Percentiles rank a stretch among this genome's conserved stretches.
Conservation (phyloP, 257 asterid species). For the Mitragyna speciosa region DNA sequence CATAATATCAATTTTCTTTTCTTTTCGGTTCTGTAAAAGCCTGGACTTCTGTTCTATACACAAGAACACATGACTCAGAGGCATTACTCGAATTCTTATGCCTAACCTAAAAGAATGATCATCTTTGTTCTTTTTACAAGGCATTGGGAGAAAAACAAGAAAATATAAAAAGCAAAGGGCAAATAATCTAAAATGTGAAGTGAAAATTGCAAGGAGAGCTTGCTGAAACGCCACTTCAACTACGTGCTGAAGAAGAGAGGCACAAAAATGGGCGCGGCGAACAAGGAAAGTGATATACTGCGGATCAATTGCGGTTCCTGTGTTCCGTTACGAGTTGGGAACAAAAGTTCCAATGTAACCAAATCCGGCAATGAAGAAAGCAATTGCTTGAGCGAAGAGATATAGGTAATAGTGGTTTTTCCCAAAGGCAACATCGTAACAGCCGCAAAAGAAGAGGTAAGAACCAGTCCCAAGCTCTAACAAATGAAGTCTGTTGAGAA, state of each 20-base stretch:
- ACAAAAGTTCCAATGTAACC: conserved; percentile 75
- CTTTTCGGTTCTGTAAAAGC: neutral
- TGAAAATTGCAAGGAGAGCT: conserved; percentile 24
- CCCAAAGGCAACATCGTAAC: conserved; percentile 70
- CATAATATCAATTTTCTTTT: neutral
- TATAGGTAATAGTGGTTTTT: conserved; percentile 54
- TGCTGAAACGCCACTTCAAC: conserved; percentile 20
- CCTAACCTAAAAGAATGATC: conserved; percentile 47
- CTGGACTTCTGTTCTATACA: conserved; percentile 28
- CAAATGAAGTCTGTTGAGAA: conserved; percentile 52
- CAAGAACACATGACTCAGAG: conserved; percentile 45
- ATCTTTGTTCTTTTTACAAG: conserved; percentile 38
- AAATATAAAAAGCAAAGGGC: neutral
- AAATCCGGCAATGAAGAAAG: conserved; percentile 75
- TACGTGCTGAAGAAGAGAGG: conserved; percentile 6
- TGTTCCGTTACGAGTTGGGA: conserved; percentile 41
- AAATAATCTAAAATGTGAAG: neutral
- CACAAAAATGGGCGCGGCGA: conserved; percentile 1
- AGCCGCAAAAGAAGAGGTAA: conserved; percentile 77
- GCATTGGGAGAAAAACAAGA: neutral
- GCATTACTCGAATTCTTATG: conserved; percentile 42
- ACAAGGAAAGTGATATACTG: conserved; percentile 12
- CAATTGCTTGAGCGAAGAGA: conserved; percentile 63
- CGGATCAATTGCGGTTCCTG: neutral
- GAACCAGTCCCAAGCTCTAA: conserved; percentile 59